These are phyloP conservation scores for Corchorus olitorius DNA, from an alignment of 345 rosid genomes.

Conservation along the genomic window DNA sequence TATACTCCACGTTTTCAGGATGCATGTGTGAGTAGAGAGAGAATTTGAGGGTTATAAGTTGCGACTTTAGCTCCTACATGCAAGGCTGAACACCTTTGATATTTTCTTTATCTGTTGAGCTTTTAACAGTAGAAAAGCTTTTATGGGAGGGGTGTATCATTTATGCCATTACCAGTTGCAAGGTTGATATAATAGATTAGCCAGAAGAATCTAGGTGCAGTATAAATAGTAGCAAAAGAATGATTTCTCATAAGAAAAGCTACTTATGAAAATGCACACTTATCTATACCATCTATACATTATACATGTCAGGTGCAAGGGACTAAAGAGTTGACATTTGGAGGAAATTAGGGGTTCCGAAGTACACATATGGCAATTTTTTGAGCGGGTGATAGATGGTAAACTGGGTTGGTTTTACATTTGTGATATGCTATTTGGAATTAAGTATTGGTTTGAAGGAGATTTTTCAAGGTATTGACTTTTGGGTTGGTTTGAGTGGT, in stretches of 20 bases:
- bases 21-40: background rate
- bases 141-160: background rate
- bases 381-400: no score
- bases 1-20: background rate
- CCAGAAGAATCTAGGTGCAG: slow-evolving; percentile 1
- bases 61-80: background rate
- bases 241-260: background rate
- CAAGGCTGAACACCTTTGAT: background rate
- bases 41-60: background rate
- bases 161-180: background rate
- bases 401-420: no score
- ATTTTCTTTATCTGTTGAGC: background rate
- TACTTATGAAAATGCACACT: background rate
- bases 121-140: background rate
- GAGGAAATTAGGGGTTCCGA: no score
- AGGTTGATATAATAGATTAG: background rate
- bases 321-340: no score
- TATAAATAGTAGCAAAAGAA: background rate
- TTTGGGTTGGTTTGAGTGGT: no score
- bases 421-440: no score
- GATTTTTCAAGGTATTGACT: no score
- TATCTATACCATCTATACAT: no score
- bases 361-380: no score
- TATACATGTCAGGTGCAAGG: no score
- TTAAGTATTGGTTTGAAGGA: no score